phyloP scores from a whole-genome alignment of 345 rosid species.

The Eucalyptus pauciflora region DNA sequence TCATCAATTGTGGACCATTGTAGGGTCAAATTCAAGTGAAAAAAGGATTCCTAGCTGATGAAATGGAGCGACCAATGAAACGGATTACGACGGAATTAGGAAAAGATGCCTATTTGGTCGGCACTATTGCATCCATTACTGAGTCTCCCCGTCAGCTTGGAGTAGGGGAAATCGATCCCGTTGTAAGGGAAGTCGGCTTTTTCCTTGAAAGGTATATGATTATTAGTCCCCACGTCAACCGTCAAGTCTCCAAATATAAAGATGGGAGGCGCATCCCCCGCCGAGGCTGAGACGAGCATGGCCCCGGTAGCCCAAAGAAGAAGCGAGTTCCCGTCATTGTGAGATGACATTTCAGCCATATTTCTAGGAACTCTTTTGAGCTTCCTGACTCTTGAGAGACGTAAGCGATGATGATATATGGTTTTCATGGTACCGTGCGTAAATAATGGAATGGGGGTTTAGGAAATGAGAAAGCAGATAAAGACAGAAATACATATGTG shows the following conservation, averaged over 20 bases:
- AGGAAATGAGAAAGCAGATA: background rate
- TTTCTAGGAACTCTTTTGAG: background rate
- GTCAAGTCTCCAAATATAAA: conserved; percentile 7
- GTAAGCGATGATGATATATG: background rate
- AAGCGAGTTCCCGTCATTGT: background rate
- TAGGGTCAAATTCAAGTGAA: background rate
- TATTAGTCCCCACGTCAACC: background rate
- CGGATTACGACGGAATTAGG: background rate
- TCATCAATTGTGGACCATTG: background rate
- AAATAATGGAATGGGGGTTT: background rate
- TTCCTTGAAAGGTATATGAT: background rate
- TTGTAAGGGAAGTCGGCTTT: conserved; percentile 1
- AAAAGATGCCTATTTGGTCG: background rate
- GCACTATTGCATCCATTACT: conserved; percentile 9
- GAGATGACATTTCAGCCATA: background rate
- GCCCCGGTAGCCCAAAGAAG: background rate
- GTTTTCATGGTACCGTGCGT: background rate
- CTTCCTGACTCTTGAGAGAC: background rate
- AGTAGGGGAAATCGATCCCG: conserved; percentile 8
- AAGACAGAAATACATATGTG: background rate
- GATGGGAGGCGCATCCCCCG: background rate
- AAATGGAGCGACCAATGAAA: background rate
- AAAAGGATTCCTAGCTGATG: background rate
- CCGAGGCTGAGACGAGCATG: background rate
- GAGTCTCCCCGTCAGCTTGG: conserved; percentile 4